A percentile compares a stretch with the other conserved stretches of the same genome.
phyloP scores from a whole-genome alignment of 208 protist species.

The Leishmania braziliensis region DNA sequence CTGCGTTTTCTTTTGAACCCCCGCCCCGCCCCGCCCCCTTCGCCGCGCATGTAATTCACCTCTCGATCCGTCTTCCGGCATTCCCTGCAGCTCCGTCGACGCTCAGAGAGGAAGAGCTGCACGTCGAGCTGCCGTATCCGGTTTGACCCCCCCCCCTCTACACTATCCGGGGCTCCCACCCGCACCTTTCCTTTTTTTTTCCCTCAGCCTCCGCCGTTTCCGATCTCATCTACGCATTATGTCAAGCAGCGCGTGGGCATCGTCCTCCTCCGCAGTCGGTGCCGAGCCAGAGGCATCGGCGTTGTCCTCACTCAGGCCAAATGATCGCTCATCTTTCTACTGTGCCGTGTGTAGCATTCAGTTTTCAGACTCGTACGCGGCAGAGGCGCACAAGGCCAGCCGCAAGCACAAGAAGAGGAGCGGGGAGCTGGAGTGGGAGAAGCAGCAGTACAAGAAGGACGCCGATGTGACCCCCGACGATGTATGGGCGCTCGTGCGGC shows the following conservation, averaged over 20 bases:
- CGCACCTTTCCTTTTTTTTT: not conserved
- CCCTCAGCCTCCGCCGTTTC: not conserved
- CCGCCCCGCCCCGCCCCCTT: not conserved
- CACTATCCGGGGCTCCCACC: not conserved
- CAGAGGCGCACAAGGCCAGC: constrained; percentile 60
- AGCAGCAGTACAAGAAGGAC: constrained; percentile 66
- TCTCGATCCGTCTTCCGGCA: no score
- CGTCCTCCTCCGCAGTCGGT: not conserved
- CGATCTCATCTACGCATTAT: not conserved
- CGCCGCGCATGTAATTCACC: not conserved
- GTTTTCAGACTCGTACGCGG: constrained; percentile 62
- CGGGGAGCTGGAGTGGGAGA: constrained; percentile 61
- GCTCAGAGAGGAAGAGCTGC: not conserved
- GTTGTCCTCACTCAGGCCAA: not conserved
- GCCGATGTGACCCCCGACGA: constrained; percentile 67
- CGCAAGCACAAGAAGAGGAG: constrained; percentile 74
- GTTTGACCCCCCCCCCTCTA: not conserved
- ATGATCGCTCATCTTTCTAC: constrained; percentile 39
- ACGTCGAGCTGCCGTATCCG: not conserved
- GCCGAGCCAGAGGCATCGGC: not conserved
- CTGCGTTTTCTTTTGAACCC: not conserved
- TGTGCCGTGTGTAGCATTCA: constrained; percentile 68
- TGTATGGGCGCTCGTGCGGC: constrained; percentile 69
- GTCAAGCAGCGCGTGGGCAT: not conserved
- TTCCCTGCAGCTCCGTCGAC: not conserved